Evolutionary conservation across 2,329 filamentous ascomycete genomes (phyloP), one percentile per base, ranked within the genome.

Genomic region (Penicillium digitatum): DNA sequence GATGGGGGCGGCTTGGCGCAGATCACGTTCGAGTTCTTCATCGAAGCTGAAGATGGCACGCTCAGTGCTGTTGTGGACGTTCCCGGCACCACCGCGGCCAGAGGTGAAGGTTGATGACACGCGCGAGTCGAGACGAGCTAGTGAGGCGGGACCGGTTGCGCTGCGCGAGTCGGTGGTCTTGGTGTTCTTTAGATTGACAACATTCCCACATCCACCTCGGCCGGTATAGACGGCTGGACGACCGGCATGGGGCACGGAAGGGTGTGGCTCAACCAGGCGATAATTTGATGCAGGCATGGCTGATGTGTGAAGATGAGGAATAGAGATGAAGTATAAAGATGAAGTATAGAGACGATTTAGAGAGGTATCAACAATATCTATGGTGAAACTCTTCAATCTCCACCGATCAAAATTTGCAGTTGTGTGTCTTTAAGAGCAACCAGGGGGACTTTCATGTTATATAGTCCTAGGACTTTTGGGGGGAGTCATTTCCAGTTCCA

Each of bases 1-100:
- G 58, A 86, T 79, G 18, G 84, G 84, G 2, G 83, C 82, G 44
- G 79, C 76, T 34, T 80, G 75, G 54, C 79, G 77, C 59, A 82
- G 74, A 57, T 84, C 80, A 55, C 79, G 79, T 62, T 82, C 78
- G 48, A 87, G 78, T 66, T 87, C 84, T 74, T 87, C 84, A 69
- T 87, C 84, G 72, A 87, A 87, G 71, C 79, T 81, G 78, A 86
- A 86, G 69, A 86, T 85, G 66, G 81, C 78, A 38, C 82, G 78
- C 63, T 86, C 80, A 57, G 71, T 73, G 66, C 73, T 74, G 64
- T 66, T 71, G 73, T 80, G 77, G 59, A 82, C 73, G 67, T 83
- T 84, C 59, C 81, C 81, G 16, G 79, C 79, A 42, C 81, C 81
- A 52, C 82, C 82, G 46, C 81, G 79, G 55, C 81, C 81, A 34